phyloP scores from a whole-genome alignment of 192 early-diverging fungal genomes.

The Podila verticillata region DNA sequence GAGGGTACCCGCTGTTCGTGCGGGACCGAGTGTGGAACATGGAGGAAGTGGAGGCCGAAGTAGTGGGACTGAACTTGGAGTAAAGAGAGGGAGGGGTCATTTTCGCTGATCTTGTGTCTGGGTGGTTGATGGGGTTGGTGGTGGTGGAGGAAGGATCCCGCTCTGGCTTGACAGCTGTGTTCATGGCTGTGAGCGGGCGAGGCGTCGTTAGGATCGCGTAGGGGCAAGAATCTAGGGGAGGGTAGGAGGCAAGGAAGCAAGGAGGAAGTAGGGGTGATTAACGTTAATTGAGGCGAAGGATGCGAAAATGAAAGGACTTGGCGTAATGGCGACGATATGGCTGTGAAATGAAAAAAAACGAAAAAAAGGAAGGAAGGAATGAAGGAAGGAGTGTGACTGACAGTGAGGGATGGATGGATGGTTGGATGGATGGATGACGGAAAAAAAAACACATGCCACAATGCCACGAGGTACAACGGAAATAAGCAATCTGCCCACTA shows the following conservation, averaged over 20 bases:
- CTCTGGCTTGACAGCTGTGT: conserved; percentile 2
- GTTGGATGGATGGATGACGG: no score
- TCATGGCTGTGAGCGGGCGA: neutral
- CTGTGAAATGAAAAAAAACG: no score
- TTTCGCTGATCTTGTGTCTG: neutral
- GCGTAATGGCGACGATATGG: no score
- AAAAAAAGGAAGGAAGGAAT: no score
- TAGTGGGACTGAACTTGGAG: neutral
- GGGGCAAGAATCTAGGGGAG: neutral
- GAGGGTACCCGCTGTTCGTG: neutral
- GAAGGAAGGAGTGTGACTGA: no score
- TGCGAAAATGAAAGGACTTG: no score
- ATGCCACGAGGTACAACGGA: neutral
- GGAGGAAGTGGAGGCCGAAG: neutral
- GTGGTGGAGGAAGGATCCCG: neutral
- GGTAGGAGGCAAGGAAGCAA: no score
- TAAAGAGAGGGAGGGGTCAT: conserved; percentile 1
- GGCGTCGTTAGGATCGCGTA: neutral
- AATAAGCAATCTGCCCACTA: neutral
- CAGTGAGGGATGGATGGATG: no score
- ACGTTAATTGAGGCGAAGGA: no score
- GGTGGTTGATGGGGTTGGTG: neutral
- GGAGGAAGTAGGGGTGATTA: no score
- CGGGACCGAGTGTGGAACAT: neutral
- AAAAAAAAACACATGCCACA: neutral